phyloP scores from a whole-genome alignment of 2,329 filamentous ascomycete genomes.

The Fusarium nanum region DNA sequence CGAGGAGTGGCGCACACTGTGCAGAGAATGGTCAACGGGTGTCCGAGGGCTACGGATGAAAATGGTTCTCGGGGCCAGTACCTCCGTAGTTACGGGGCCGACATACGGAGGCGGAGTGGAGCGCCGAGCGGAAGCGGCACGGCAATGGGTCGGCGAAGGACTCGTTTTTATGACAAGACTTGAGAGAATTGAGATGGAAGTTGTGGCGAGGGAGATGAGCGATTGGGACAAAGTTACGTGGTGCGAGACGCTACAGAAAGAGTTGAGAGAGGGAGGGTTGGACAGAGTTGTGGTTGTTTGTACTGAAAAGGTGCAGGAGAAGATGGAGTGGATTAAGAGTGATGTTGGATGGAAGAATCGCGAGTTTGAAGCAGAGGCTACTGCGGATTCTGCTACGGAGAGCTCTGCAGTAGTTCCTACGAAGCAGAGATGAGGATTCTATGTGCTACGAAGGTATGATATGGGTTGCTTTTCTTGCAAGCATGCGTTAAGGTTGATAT shows the following conservation, averaged over 20 bases:
- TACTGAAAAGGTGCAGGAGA: constrained; percentile 43
- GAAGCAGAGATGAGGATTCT: background rate
- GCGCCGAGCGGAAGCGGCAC: constrained; percentile 32
- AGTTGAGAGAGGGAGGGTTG: constrained; percentile 41
- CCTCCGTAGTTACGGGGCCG: constrained; percentile 39
- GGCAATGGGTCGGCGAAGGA: constrained; percentile 44
- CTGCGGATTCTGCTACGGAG: background rate
- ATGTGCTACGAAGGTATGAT: background rate
- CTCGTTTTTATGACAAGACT: constrained; percentile 50
- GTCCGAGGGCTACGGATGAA: constrained; percentile 56
- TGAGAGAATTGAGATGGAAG: constrained; percentile 56
- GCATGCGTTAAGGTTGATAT: background rate
- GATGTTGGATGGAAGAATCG: constrained; percentile 35
- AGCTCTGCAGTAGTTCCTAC: background rate
- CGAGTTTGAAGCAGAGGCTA: background rate
- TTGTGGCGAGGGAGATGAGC: constrained; percentile 50
- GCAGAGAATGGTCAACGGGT: constrained; percentile 50
- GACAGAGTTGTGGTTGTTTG: constrained; percentile 39
- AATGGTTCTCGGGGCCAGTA: constrained; percentile 48
- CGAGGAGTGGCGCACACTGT: constrained; percentile 54
- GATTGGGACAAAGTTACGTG: constrained; percentile 51
- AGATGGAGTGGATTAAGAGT: constrained; percentile 43
- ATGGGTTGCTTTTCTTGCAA: background rate
- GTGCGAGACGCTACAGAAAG: constrained; percentile 49
- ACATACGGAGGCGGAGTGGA: constrained; percentile 31